Base-by-base conservation (phyloP, 1,284 basidiomycete species). In the Earliella scabrosa region DNA sequence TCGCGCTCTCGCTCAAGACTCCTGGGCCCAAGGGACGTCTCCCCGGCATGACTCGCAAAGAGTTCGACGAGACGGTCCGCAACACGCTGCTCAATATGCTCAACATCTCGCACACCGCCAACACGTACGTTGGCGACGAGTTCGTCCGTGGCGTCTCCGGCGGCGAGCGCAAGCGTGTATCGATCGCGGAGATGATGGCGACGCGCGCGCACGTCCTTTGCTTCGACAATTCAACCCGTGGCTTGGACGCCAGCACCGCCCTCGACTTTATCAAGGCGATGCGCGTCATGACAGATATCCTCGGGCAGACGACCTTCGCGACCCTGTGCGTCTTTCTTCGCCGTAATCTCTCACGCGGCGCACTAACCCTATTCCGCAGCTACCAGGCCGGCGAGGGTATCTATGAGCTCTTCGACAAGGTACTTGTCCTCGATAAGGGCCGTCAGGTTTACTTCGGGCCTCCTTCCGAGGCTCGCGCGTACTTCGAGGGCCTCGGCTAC, bases 91-190 rank as follows among this genome's bases (percentile, higher is more conserved):
- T 93, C 45, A 85, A 82, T 57, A 90, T 93, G 79, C 84, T 95
- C 56, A 92, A 93, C 65, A 88, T 96, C 61, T 78, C 81, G 7
- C 90, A 87, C 67, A 93, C 90, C 0, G 77, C 79, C 54, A 76
- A 89, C 62, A 95, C 92, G 0, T 82, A 91, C 3, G 92, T 96
- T 39, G 94, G 94, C 3, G 86, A 94, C 68, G 88, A 88, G 58
- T 90, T 88, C 61, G 86, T 95, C 1, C 86, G 93, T 14, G 94
- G 93, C 58, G 87, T 95, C 3, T 90, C 88, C 0, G 94, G 93
- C 46, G 94, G 95, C 34, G 92, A 93, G 69, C 80, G 88, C 32
- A 93, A 93, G 72, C 91, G 93, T 64, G 92, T 95, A 14, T 91
- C 88, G 45, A 93, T 95, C 66, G 86, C 89, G 6, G 93, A 95